phyloP scores from a whole-genome alignment of 192 early-diverging fungal genomes.

The Geranomyces michiganensis region DNA sequence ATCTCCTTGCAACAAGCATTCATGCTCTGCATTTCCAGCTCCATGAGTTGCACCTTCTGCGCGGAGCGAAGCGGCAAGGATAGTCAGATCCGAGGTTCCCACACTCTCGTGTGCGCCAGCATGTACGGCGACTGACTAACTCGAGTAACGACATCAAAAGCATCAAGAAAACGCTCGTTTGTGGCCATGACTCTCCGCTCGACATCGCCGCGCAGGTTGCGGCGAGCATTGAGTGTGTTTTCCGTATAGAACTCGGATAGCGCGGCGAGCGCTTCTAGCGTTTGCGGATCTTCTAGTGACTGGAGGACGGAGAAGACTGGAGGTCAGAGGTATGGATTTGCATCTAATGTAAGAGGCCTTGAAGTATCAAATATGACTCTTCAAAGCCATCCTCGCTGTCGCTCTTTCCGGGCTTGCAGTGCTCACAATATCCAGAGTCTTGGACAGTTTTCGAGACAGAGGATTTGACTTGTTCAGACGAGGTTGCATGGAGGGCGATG shows the following conservation, averaged over 20 bases:
- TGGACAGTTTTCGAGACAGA: conserved; percentile 46
- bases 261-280: conserved; percentile 65
- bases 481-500: conserved; percentile 16
- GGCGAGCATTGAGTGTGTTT: conserved; percentile 53
- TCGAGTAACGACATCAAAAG: conserved; percentile 59
- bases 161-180: conserved; percentile 57
- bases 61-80: background rate
- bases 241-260: conserved; percentile 63
- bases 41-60: conserved; percentile 62
- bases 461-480: conserved; percentile 48
- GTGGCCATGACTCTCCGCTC: conserved; percentile 57
- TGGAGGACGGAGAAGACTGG: background rate
- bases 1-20: conserved; percentile 63
- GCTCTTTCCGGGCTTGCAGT: too few species aligned
- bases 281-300: conserved; percentile 65
- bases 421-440: conserved; percentile 43
- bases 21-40: conserved; percentile 63
- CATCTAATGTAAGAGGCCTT: background rate
- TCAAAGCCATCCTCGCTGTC: background rate
- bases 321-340: background rate
- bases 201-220: conserved; percentile 64
- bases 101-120: background rate
- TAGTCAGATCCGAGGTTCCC: background rate
- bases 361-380: too few species aligned
- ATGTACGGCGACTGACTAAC: conserved; percentile 19